A percentile compares a stretch with the other conserved stretches of the same genome.
phyloP scores from a whole-genome alignment of 352 stramenopile species.

The Lagenidium giganteum region DNA sequence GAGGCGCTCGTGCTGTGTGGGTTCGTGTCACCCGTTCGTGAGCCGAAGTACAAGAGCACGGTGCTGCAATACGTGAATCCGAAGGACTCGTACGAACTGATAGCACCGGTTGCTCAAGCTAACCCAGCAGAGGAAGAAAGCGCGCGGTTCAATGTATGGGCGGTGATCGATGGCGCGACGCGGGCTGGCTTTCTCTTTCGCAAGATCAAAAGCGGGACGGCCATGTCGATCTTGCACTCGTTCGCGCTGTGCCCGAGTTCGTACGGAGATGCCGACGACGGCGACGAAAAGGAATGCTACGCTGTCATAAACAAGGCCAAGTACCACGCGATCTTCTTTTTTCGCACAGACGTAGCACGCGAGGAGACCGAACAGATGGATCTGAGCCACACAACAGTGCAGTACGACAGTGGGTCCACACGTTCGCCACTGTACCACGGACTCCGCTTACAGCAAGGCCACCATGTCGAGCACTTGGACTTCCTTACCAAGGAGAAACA shows the following conservation, averaged over 20 bases:
- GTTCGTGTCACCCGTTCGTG: too few relatives aligned
- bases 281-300: conserved; percentile 6
- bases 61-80: too few relatives aligned
- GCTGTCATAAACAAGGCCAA: conserved; percentile 18
- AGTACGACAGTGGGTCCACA: conserved; percentile 8
- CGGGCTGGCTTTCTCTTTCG: conserved; percentile 20
- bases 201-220: conserved; percentile 1
- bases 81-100: too few relatives aligned
- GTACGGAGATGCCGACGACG: not conserved
- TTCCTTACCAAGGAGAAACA: conserved; percentile 11
- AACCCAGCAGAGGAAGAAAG: too few relatives aligned
- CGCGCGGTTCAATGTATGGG: too few relatives aligned
- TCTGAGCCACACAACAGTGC: conserved; percentile 7
- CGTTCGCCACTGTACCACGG: conserved; percentile 4
- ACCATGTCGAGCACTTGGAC: conserved; percentile 5
- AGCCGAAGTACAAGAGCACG: too few relatives aligned
- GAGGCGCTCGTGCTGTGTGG: too few relatives aligned
- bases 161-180: conserved; percentile 27
- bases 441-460: conserved; percentile 10
- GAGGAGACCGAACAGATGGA: conserved; percentile 8
- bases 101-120: too few relatives aligned
- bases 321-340: conserved; percentile 13
- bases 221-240: not conserved
- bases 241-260: conserved; percentile 1
- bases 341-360: conserved; percentile 9